Evolutionary conservation across 345 rosid genomes (phyloP).

Genomic region (Anastatica hierochuntica): DNA sequence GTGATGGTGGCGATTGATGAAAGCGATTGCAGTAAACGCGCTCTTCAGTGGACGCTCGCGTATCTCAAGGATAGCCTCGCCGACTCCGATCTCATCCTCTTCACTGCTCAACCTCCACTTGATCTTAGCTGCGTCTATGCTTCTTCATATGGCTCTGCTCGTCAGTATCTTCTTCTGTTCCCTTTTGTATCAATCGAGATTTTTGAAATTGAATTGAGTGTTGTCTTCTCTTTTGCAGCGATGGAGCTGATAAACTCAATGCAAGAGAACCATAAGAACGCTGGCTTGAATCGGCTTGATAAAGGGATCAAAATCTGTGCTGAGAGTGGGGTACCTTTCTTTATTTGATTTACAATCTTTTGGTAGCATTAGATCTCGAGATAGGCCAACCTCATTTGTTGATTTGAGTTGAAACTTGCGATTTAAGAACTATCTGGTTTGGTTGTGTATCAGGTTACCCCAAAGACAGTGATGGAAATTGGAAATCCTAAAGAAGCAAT

Average conservation of each 20-base stretch:
- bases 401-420: background rate
- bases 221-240: conserved; percentile 26
- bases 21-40: conserved; percentile 57
- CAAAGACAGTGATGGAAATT: conserved; percentile 37
- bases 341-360: background rate
- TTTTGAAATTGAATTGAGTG: background rate
- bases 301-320: conserved; percentile 42
- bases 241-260: conserved; percentile 36
- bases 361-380: too few species aligned
- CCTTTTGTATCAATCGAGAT: background rate
- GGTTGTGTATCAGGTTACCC: conserved; percentile 35
- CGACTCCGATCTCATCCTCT: conserved; percentile 41
- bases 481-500: conserved; percentile 52
- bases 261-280: conserved; percentile 44
- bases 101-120: conserved; percentile 39
- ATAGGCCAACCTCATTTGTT: too few species aligned
- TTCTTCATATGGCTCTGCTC: conserved; percentile 44
- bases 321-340: conserved; percentile 26
- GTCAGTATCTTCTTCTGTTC: conserved; percentile 24
- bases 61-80: conserved; percentile 34
- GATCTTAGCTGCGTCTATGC: conserved; percentile 43
- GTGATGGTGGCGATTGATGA: conserved; percentile 78
- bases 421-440: background rate
- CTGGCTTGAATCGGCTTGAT: conserved; percentile 25
- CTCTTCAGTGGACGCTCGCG: conserved; percentile 52